Base-by-base conservation (phyloP, 139 green algal genomes). In the Astrephomene gubernaculifera region DNA sequence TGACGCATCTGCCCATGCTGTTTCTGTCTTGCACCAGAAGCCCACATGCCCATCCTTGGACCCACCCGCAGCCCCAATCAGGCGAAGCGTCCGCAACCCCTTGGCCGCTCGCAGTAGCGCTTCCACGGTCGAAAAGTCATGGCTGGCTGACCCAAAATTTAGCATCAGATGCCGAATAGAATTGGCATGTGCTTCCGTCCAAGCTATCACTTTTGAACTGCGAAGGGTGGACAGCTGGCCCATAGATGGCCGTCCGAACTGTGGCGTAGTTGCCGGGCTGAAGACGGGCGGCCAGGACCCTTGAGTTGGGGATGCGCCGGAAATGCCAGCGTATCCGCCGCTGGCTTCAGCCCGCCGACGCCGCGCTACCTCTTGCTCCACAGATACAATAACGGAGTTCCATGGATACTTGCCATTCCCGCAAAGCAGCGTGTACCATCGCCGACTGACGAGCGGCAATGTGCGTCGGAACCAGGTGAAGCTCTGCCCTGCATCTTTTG, bases 401-500 rank as follows among this genome's bases (percentile, higher is more conserved):
- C 61, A 84, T 7, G n/a, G 22, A 33, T 36, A 72, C 39, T 83
- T 83, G 39, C 78, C 64, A n/a, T 41, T 41, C 0, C 27, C 10
- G 7, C 65, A 33, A 1, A 85, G 71, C 22, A 91, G 80, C 44
- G 33, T 25, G 31, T 41, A 24, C 87, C 83, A 91, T 36, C 87
- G 83, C n/a, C 71, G 44, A 64, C 87, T 87, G 5, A 87, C 83
- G 3, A 89, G 64, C 0, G 87, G 87, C 3, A 91, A 45, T 0
- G 39, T 65, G 0, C 57, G 85, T 31, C 87, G 38, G 24, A 89
- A 87, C 83, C 83, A 89, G 0, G 73, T 71, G 24, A 91, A 90
- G 2, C 45, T 41, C 24, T 41, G 41, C 22, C 38, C 75, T 3
- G 75, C 75, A 12, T 33, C 73, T 33, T 39, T 38, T 4, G 61